phyloP scores from a whole-genome alignment of 768 basidiomycete species.

The Tricholoma sp. region DNA sequence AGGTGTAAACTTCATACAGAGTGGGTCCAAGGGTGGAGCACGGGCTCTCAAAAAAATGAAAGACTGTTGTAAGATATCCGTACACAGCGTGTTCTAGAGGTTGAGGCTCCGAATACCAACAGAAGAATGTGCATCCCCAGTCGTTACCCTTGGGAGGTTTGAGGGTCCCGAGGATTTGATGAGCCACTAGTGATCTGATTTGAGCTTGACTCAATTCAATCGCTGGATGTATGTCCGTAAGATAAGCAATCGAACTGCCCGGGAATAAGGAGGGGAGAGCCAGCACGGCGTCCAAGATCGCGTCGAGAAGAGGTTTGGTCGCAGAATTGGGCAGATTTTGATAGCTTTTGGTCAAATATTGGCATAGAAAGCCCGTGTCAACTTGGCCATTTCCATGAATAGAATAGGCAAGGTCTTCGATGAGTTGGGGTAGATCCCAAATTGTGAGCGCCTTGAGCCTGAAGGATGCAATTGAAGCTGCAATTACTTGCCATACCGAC shows the following conservation, averaged over 20 bases:
- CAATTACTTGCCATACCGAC: constrained; percentile 24
- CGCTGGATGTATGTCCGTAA: constrained; percentile 11
- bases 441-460: constrained; percentile 7
- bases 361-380: constrained; percentile 16
- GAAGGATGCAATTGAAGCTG: constrained; percentile 14
- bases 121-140: constrained; percentile 27
- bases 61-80: constrained; percentile 24
- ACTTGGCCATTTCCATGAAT: constrained; percentile 23
- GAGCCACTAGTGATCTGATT: constrained; percentile 23
- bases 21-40: constrained; percentile 2
- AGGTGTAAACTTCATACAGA: not conserved
- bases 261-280: constrained; percentile 23
- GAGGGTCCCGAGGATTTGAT: constrained; percentile 27
- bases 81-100: constrained; percentile 21
- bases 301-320: constrained; percentile 11
- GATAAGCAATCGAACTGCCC: constrained; percentile 16
- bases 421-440: constrained; percentile 19
- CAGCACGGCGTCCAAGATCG: constrained; percentile 22
- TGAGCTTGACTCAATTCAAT: constrained; percentile 16
- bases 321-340: constrained; percentile 5
- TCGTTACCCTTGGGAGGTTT: constrained; percentile 19
- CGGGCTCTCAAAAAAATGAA: constrained; percentile 20
- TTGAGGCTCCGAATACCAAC: constrained; percentile 26
- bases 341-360: constrained; percentile 14
- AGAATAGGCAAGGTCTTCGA: constrained; percentile 27